Percentiles rank a stretch among this genome's conserved stretches.
Evolutionary conservation across 2,329 filamentous ascomycete genomes (phyloP).

Genomic region (Grosmannia huntii): DNA sequence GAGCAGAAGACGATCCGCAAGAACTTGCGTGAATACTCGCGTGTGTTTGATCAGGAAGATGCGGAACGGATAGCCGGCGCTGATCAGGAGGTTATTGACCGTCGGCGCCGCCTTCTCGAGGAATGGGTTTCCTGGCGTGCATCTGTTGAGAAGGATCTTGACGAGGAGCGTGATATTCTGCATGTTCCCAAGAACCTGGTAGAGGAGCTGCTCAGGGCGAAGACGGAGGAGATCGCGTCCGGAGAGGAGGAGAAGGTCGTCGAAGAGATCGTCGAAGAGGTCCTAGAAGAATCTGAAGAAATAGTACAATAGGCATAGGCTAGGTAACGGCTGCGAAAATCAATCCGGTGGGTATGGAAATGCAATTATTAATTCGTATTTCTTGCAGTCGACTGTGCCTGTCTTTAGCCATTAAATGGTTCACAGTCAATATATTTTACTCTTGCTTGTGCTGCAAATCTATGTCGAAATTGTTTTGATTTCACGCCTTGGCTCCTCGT

Average conservation of each 20-base stretch:
- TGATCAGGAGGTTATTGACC: conserved; percentile 87
- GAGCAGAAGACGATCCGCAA: conserved; percentile 97
- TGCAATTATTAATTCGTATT: background rate
- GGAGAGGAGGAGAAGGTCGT: conserved; percentile 67
- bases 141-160: conserved; percentile 56
- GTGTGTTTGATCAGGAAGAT: conserved; percentile 90
- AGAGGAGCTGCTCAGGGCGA: conserved; percentile 46
- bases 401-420: background rate
- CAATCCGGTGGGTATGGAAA: background rate
- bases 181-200: conserved; percentile 55
- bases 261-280: conserved; percentile 82
- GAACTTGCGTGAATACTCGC: conserved; percentile 94
- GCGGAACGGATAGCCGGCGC: conserved; percentile 85
- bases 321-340: background rate
- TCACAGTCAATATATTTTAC: background rate
- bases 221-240: conserved; percentile 38
- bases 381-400: background rate
- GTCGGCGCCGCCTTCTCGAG: conserved; percentile 64
- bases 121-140: conserved; percentile 85
- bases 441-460: background rate
- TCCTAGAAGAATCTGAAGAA: conserved; percentile 76
- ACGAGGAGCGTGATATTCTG: conserved; percentile 55
- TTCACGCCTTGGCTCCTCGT: too few species aligned
- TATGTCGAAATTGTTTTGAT: too few species aligned
- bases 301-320: conserved; percentile 26